Base-by-base conservation (phyloP, 2,329 filamentous ascomycete genomes). In the Thielaviopsis populi region DNA sequence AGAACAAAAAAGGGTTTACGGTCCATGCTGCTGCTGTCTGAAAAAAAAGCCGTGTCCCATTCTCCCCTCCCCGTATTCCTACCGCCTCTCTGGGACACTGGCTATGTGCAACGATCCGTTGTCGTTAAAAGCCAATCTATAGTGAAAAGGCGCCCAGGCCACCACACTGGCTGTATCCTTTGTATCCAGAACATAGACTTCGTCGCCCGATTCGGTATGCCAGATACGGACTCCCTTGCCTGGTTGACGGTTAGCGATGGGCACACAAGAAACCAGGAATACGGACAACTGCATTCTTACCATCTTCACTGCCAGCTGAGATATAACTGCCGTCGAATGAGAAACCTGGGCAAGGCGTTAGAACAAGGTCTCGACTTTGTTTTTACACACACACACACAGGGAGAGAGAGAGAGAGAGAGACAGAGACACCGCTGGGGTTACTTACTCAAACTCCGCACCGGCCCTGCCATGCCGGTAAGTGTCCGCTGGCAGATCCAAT, bases 261-360 rank as follows among this genome's bases (percentile, higher is more conserved):
- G 19, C 7, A n/a, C 42, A 30, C 22, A 48, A 37, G 10, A 33
- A 17, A 59, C 42, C 19, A 24, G 15, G 19, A 50, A 46, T 15
- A 42, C 8, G 33, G 22, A 22, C 27, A 10, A 33, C 4, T 13
- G n/a, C n/a, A 53, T n/a, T n/a, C 75, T 71, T 74, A 77, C 83
- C 85, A 74, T 90, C 87, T 63, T 90, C 87, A 65, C 85, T 87
- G 22, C 87, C 88, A 10, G 84, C 87, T 1, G 86, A 83, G 27
- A 91, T 75, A 70, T 85, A 92, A 69, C 82, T 85, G 4, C 88
- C 88, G 69, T 91, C 88, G 73, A 88, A 91, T 17, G 83, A 87
- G 71, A 91, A 92, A 70, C 86, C 85, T 83, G 13, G 41, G 17
- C n/a, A 22, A 19, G 48, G 58, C 22, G 24, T 56, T 48, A 62